Conservation (phyloP, 2,329 filamentous ascomycete species). For the Trichoderma citrinoviride region DNA sequence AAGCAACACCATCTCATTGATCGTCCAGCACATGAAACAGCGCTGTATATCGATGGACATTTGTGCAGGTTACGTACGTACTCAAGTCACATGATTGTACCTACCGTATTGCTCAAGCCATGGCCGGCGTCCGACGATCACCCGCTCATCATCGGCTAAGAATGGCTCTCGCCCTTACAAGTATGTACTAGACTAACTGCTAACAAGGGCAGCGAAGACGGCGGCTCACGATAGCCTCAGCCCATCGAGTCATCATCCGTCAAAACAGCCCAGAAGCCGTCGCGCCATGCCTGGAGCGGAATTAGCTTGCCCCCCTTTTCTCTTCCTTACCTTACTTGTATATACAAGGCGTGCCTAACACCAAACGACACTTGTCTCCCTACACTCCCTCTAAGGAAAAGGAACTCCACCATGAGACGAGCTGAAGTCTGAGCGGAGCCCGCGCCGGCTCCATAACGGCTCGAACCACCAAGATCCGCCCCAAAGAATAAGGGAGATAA, state of each 20-base stretch:
- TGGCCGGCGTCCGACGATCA: conserved; percentile 14
- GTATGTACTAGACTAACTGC: not conserved
- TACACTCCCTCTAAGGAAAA: too few relatives aligned
- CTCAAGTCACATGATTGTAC: too few relatives aligned
- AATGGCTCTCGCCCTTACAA: conserved; percentile 4
- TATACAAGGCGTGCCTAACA: not conserved
- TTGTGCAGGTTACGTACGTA: not conserved
- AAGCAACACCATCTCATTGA: too few relatives aligned
- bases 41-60: not conserved
- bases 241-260: not conserved
- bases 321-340: too few relatives aligned
- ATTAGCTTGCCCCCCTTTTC: not conserved
- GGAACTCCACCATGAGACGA: not conserved
- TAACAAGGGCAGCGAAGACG: not conserved
- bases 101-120: not conserved
- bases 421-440: conserved; percentile 10
- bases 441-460: conserved; percentile 6
- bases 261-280: not conserved
- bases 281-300: conserved; percentile 12
- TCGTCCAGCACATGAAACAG: too few relatives aligned
- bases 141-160: conserved; percentile 18
- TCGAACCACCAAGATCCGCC: not conserved
- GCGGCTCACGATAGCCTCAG: conserved; percentile 12
- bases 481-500: not conserved
- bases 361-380: not conserved